These are phyloP conservation scores for Eucalyptus cloeziana DNA, from an alignment of 345 rosid species.

Conservation along the genomic window DNA sequence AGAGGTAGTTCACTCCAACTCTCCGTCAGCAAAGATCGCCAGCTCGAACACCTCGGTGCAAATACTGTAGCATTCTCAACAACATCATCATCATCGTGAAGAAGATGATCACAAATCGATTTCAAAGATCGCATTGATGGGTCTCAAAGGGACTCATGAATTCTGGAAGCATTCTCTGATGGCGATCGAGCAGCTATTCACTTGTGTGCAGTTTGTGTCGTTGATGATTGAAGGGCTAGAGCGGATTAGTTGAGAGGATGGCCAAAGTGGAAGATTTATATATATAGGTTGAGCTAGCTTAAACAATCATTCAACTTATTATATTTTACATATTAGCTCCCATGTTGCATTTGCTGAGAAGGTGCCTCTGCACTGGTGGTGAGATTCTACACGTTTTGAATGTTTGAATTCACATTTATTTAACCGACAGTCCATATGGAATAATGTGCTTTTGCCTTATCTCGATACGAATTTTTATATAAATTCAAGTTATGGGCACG, in stretches of 20 bases:
- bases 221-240: not conserved
- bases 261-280: not conserved
- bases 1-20: constrained; percentile 28
- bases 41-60: constrained; percentile 8
- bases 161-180: not conserved
- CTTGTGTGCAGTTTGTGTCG: not conserved
- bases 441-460: not conserved
- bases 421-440: not conserved
- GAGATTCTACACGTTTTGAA: not conserved
- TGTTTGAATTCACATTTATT: not conserved
- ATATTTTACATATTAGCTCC: not conserved
- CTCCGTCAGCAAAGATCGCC: constrained; percentile 7
- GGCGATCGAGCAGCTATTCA: not conserved
- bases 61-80: not conserved
- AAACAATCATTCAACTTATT: not conserved
- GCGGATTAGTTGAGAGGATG: not conserved
- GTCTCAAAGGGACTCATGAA: not conserved
- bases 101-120: not conserved
- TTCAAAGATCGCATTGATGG: not conserved
- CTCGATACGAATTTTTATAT: not conserved
- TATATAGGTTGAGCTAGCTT: not conserved
- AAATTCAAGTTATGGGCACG: not conserved
- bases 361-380: not conserved
- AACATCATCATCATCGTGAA: not conserved
- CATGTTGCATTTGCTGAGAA: not conserved